A percentile compares a stretch with the other conserved stretches of the same genome.
phyloP scores from a whole-genome alignment of 2,329 filamentous ascomycete genomes.

The Fusarium brevicatenulatum region DNA sequence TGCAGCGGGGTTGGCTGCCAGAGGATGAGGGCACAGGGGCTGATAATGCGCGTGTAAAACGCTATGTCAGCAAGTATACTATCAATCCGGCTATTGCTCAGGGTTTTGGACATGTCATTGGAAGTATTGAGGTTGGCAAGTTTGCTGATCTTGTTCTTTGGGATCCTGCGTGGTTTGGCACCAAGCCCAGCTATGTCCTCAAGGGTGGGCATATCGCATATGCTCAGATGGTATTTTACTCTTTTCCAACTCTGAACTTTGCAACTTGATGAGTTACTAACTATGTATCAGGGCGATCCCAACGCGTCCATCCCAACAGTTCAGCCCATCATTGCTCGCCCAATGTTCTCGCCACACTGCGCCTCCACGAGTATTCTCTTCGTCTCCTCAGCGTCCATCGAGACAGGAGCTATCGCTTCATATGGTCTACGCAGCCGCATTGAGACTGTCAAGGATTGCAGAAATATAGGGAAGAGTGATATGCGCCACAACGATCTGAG shows the following conservation, averaged over 20 bases:
- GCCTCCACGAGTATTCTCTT: constrained; percentile 82
- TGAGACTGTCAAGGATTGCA: constrained; percentile 80
- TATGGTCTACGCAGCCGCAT: constrained; percentile 84
- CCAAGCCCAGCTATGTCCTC: constrained; percentile 82
- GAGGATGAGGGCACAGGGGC: constrained; percentile 83
- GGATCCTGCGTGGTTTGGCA: constrained; percentile 86
- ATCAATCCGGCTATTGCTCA: constrained; percentile 93
- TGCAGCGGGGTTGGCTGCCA: constrained; percentile 78
- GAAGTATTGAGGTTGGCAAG: constrained; percentile 89
- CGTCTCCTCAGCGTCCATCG: constrained; percentile 78
- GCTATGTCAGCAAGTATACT: constrained; percentile 96
- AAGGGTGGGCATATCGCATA: constrained; percentile 90
- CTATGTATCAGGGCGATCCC: constrained; percentile 70
- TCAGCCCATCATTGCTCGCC: constrained; percentile 83
- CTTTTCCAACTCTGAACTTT: background rate
- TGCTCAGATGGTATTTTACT: constrained; percentile 77
- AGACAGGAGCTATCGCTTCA: constrained; percentile 70
- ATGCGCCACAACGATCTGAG: constrained; percentile 90
- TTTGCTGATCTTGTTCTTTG: constrained; percentile 89
- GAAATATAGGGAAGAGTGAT: constrained; percentile 80
- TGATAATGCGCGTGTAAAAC: constrained; percentile 91
- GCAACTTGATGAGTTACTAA: background rate
- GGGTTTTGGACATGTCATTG: constrained; percentile 87
- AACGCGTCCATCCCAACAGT: constrained; percentile 89
- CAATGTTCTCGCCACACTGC: constrained; percentile 84